These are phyloP conservation scores for Microbotryum violaceum DNA, from an alignment of 1,284 basidiomycete genomes.

Conservation along the genomic window DNA sequence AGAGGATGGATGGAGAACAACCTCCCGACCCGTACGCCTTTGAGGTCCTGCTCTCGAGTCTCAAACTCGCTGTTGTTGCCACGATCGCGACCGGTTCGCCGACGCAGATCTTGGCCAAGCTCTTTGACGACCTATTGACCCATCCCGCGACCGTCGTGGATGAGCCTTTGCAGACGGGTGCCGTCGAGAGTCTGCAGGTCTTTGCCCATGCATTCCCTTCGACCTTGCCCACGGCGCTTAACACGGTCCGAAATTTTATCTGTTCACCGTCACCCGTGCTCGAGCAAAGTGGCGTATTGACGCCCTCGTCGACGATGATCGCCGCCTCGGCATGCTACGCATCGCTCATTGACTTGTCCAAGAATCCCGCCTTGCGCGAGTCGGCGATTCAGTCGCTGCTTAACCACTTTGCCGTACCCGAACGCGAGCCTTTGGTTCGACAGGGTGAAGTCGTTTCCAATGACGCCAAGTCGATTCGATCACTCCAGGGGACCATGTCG, in stretches of 20 bases:
- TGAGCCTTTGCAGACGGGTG: slow-evolving; percentile 8
- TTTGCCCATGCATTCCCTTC: slow-evolving; percentile 16
- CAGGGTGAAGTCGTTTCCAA: too few species aligned
- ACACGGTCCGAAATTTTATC: slow-evolving; percentile 8
- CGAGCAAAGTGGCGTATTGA: not conserved
- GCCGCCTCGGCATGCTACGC: slow-evolving; percentile 5
- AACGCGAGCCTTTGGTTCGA: not conserved
- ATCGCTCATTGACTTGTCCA: not conserved
- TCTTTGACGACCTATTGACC: slow-evolving; percentile 5
- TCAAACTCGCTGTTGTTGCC: slow-evolving; percentile 1
- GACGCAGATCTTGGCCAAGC: slow-evolving; percentile 2
- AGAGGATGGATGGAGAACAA: slow-evolving; percentile 1
- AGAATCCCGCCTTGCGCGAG: not conserved
- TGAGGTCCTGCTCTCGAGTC: slow-evolving; percentile 3
- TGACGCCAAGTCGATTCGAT: not conserved
- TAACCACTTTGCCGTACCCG: slow-evolving; percentile 17
- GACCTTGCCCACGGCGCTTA: not conserved
- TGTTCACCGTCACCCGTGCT: slow-evolving; percentile 6
- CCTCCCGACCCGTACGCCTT: slow-evolving; percentile 6
- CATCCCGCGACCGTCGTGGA: slow-evolving; percentile 3
- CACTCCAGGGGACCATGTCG: slow-evolving; percentile 3
- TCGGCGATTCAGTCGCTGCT: slow-evolving; percentile 25
- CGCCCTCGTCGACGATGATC: not conserved
- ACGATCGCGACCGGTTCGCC: slow-evolving; percentile 3
- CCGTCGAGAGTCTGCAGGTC: slow-evolving; percentile 13